Evolutionary conservation across 148 eudicot species (phyloP), one percentile per base, ranked within the genome.

Genomic region (Arctostaphylos glauca): DNA sequence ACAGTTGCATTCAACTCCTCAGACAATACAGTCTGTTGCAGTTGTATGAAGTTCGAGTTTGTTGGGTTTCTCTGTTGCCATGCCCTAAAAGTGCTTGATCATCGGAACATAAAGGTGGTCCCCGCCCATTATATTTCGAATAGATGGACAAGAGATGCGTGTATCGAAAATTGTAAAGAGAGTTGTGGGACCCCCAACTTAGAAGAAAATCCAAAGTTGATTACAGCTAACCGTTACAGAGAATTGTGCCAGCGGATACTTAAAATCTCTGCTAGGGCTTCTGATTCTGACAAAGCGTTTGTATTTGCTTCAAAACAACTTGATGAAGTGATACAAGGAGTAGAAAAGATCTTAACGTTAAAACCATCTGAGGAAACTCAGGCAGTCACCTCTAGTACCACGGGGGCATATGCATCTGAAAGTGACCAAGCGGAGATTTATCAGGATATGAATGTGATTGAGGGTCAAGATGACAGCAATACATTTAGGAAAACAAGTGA

Each of bases 181-280:
- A 77, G 77, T 52, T 31, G 71, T 71, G 50, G 48, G 44, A 44
- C 38, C 67, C 14, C 75, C 55, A 6, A 14, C 0, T 43, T 56
- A 3, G 78, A 83, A 77, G 82, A 79, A 21, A 71, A 78, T 55
- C 78, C 70, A 14, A 83, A 78, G 76, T 67, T 50, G 23, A 15
- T 78, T 46, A 64, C 77, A 18, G 77, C 78, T 78, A 70, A 48
- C 66, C 85, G 85, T 70, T 83, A 78, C 55, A 78, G 78, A 58
- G 78, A 83, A 47, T 56, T 83, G 72, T 78, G 82, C 67, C 81
- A 70, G 56, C 58, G 82, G 13, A 71, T 83, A 23, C 81, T 70
- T 55, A 83, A 83, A 62, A 83, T 83, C 25, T 83, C 85, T 23
- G 78, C 81, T 43, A 83, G 82, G 81, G 85, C 85, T 83, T 59